Base-by-base conservation (phyloP, 2,329 filamentous ascomycete species). In the Lachnellula willkommii region DNA sequence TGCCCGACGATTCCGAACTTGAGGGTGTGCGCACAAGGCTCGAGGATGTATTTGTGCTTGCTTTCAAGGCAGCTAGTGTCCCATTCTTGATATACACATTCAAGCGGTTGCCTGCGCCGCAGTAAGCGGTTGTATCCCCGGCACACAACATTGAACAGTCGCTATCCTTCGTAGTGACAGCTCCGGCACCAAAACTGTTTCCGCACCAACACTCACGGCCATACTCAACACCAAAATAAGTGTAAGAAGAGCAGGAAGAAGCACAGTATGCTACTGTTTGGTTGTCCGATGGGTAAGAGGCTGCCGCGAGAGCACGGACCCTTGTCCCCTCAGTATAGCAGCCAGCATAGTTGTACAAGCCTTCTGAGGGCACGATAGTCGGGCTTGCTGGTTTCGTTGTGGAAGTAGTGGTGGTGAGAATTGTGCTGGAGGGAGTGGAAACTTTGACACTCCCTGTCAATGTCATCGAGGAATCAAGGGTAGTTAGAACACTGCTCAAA, bases 231-330 rank as follows among this genome's bases (percentile, higher is more conserved):
- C 63, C 63, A 36, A 62, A 64, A 43, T 65, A 64, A 3, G 26
- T 57, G 40, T 50, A 64, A 5, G 35, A 52, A 1, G 56, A 51
- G 42, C 63, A 65, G 15, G 53, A 52, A 4, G 47, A 39, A 5
- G 58, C 61, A 39, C 70, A 72, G 11, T 52, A 56, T 36, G 69
- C 61, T 37, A 70, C 59, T 1, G 67, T 68, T 62, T 69, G 66
- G 11, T 54, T 53, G 42, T 67, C 59, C 26, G 60, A 56, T 15
- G 61, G 62, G 39, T 52, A 60, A 8, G 54, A 62, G 1, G 59
- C 57, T 14, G 52, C 53, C 22, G 53, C 40, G 43, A 70, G 62
- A 4, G 66, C 63, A 9, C 68, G 62, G 4, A 51, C 59, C 24
- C 49, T 56, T 4, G 60, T 63, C 3, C 63, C 58, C 45, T 70